Evolutionary conservation across 305 asterid species (phyloP).

Genomic region (Salvia sclarea): DNA sequence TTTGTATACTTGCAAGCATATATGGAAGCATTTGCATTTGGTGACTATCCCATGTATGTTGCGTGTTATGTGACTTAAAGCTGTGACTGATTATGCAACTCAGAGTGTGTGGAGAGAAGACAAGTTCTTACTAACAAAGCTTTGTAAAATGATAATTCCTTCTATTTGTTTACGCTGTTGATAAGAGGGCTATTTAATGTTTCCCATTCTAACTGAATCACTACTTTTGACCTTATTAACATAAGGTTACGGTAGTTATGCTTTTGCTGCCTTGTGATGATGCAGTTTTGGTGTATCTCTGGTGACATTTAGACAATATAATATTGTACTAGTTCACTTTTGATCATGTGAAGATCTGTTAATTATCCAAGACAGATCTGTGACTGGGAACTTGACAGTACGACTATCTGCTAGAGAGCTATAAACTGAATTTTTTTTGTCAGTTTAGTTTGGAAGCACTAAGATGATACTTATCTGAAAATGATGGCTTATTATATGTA

Average conservation of each 20-base stretch:
- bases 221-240: background rate
- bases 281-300: slow-evolving; percentile 1
- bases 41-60: background rate
- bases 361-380: slow-evolving; percentile 5
- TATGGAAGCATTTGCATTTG: background rate
- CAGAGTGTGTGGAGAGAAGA: background rate
- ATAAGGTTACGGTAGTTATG: background rate
- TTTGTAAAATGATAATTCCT: background rate
- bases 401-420: slow-evolving; percentile 12
- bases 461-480: slow-evolving; percentile 17
- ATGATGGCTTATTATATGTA: background rate
- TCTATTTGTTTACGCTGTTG: background rate
- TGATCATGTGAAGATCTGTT: background rate
- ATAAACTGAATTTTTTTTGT: background rate
- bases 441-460: slow-evolving; percentile 2
- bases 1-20: background rate
- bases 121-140: slow-evolving; percentile 3
- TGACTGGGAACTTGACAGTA: background rate
- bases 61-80: background rate
- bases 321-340: slow-evolving; percentile 2
- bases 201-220: background rate
- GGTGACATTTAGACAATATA: background rate
- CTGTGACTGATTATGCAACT: background rate
- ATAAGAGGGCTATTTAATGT: background rate
- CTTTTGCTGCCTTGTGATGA: slow-evolving; percentile 7